phyloP scores from a whole-genome alignment of 2,329 filamentous ascomycete genomes.

The Apiospora hydei region DNA sequence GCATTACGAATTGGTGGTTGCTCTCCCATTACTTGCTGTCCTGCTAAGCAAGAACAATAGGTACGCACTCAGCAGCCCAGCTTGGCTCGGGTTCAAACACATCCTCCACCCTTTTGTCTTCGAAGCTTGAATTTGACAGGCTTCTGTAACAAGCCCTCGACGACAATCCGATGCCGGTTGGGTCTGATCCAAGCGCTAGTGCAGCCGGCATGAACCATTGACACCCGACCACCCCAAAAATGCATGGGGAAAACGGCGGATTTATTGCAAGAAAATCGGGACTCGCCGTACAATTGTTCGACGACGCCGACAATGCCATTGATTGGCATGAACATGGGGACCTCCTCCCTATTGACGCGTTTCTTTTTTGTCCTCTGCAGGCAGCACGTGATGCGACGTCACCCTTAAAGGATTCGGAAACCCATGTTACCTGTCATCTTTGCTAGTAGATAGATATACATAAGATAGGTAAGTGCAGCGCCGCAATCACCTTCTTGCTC shows the following conservation, averaged over 20 bases:
- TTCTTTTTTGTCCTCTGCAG: background rate
- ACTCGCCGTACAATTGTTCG: conserved; percentile 12
- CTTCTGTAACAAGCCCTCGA: conserved; percentile 16
- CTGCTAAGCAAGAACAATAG: background rate
- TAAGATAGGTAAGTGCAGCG: background rate
- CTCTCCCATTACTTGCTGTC: background rate
- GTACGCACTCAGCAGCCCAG: background rate
- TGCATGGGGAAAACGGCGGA: conserved; percentile 12
- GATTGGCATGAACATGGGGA: background rate
- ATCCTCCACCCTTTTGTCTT: background rate
- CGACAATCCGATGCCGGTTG: conserved; percentile 18
- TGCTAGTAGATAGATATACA: background rate
- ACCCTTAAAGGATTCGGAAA: background rate
- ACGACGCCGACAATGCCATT: conserved; percentile 9
- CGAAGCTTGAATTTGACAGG: conserved; percentile 2
- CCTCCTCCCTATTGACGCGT: background rate
- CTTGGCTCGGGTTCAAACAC: background rate
- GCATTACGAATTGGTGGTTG: background rate
- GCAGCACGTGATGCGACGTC: conserved; percentile 15
- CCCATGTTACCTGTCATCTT: background rate
- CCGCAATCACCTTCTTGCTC: too few species aligned
- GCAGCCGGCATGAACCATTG: conserved; percentile 21
- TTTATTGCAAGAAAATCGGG: conserved; percentile 15
- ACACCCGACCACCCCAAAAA: conserved; percentile 5
- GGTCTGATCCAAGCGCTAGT: conserved; percentile 20